Evolutionary conservation across 2,329 filamentous ascomycete genomes (phyloP).

Genomic region (Sporothrix phasma): DNA sequence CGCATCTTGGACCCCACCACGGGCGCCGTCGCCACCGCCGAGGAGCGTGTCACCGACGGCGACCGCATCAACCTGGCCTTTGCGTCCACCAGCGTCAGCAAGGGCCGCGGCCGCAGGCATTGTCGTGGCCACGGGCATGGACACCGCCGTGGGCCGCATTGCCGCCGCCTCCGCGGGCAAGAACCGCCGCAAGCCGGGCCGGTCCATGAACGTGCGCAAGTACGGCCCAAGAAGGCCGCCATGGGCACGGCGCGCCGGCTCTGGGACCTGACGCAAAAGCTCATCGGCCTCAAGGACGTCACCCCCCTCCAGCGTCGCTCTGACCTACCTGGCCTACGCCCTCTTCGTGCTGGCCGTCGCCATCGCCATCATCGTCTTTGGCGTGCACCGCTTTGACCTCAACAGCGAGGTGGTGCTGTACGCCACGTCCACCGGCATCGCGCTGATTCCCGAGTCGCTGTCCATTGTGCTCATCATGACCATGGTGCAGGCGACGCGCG

Average conservation of each 20-base stretch:
- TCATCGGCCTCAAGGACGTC: constrained; percentile 55
- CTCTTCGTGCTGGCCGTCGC: constrained; percentile 63
- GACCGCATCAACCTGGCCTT: constrained; percentile 68
- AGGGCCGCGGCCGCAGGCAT: constrained; percentile 64
- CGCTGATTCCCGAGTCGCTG: constrained; percentile 56
- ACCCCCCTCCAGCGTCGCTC: constrained; percentile 76
- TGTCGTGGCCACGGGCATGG: constrained; percentile 63
- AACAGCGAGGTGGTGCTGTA: constrained; percentile 50
- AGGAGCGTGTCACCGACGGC: constrained; percentile 52
- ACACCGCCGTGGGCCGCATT: constrained; percentile 66
- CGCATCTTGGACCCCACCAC: constrained; percentile 34
- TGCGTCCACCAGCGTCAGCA: constrained; percentile 61
- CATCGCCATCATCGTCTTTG: constrained; percentile 53
- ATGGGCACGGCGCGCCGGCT: constrained; percentile 33
- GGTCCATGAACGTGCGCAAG: constrained; percentile 34
- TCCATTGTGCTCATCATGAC: constrained; percentile 63
- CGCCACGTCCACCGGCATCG: constrained; percentile 51
- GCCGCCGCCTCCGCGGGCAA: constrained; percentile 52
- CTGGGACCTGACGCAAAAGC: constrained; percentile 27
- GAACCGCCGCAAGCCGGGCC: constrained; percentile 37
- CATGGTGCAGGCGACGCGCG: constrained; percentile 56
- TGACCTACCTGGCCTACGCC: constrained; percentile 74
- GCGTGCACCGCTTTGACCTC: constrained; percentile 44
- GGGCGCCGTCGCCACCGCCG: constrained; percentile 35
- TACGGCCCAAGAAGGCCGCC: constrained; percentile 33